A percentile compares a stretch with the other conserved stretches of the same genome.
Conservation (phyloP, 768 basidiomycete species). For the Serendipita sp. region DNA sequence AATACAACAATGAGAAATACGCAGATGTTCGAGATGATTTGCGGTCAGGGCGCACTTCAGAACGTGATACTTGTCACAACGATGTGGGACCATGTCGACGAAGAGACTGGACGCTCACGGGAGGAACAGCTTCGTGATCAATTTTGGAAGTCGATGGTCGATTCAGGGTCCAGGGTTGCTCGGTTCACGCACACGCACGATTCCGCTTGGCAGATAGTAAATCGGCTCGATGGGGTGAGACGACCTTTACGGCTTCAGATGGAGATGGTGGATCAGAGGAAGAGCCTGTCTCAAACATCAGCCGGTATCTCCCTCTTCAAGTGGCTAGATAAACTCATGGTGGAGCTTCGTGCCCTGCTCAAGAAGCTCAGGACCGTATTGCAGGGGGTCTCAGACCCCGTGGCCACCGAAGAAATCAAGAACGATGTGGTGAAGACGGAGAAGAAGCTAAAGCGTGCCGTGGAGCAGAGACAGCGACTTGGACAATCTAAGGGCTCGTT, state of each 20-base stretch:
- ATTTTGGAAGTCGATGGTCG: constrained; percentile 37
- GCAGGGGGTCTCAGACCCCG: too few species aligned
- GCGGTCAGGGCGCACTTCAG: constrained; percentile 31
- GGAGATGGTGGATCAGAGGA: neutral
- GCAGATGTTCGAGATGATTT: constrained; percentile 34
- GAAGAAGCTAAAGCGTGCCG: too few species aligned
- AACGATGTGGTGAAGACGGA: too few species aligned
- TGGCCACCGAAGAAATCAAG: too few species aligned
- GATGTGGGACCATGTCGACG: constrained; percentile 32
- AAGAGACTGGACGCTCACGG: constrained; percentile 17
- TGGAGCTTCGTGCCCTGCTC: neutral
- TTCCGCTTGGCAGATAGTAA: constrained; percentile 19
- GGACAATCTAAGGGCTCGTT: too few species aligned
- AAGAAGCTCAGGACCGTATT: too few species aligned
- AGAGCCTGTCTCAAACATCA: neutral
- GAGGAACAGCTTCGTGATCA: constrained; percentile 29
- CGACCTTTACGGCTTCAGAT: neutral
- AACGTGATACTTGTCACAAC: constrained; percentile 38
- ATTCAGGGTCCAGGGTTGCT: constrained; percentile 26
- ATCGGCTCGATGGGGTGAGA: constrained; percentile 8
- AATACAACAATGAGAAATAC: constrained; percentile 28
- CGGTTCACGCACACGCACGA: constrained; percentile 14
- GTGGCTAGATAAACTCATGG: neutral
- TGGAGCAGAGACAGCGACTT: too few species aligned
- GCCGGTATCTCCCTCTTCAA: neutral